A percentile compares a stretch with the other conserved stretches of the same genome.
Evolutionary conservation across 2,329 filamentous ascomycete species (phyloP).

Genomic region (Aspergillus versicolor): DNA sequence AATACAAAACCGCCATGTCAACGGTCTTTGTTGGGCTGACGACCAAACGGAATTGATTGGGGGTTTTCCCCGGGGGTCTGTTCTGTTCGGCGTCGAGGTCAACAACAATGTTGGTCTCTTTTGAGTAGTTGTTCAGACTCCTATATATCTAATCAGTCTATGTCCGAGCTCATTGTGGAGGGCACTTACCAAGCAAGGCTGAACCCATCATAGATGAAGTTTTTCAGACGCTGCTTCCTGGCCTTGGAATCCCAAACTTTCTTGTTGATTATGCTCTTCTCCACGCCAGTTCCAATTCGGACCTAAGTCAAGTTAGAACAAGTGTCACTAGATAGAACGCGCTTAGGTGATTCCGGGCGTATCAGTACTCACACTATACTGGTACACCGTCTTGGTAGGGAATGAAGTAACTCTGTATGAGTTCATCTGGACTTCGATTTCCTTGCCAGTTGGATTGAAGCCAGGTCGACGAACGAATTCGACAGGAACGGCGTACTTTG

Average conservation of each 20-base stretch:
- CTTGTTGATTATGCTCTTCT: constrained; percentile 67
- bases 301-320: constrained; percentile 51
- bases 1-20: constrained; percentile 63
- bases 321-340: background rate
- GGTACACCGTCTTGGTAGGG: constrained; percentile 64
- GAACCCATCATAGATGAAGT: constrained; percentile 78
- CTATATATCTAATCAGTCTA: constrained; percentile 25
- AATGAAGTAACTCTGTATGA: constrained; percentile 68
- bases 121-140: constrained; percentile 35
- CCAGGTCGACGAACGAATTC: constrained; percentile 49
- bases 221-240: constrained; percentile 58
- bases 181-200: constrained; percentile 75
- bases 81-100: constrained; percentile 70
- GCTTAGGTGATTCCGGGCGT: background rate
- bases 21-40: constrained; percentile 68
- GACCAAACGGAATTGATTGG: constrained; percentile 59
- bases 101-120: constrained; percentile 59
- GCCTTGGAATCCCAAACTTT: constrained; percentile 71
- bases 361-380: constrained; percentile 73
- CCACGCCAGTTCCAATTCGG: constrained; percentile 60
- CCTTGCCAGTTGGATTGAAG: constrained; percentile 59
- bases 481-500: constrained; percentile 34
- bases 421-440: constrained; percentile 64
- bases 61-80: constrained; percentile 35
- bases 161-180: constrained; percentile 30